Percentiles rank a stretch among this genome's conserved stretches.
phyloP scores from a whole-genome alignment of 2,329 filamentous ascomycete species.

The Aspergillus sp. region DNA sequence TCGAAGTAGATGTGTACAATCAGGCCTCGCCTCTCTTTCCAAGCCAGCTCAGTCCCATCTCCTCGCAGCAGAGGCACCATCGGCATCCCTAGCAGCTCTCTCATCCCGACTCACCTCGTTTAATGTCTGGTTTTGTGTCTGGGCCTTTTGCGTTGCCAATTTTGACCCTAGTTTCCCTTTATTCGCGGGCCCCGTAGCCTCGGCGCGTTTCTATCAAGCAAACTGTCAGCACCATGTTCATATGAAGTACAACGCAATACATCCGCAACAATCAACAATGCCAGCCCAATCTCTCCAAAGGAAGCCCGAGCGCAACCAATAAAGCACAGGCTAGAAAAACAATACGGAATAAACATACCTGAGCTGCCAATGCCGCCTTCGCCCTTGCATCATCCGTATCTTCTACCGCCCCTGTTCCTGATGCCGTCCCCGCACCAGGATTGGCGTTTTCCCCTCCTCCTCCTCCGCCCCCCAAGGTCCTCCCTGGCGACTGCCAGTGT shows the following conservation, averaged over 20 bases:
- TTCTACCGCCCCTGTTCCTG: background rate
- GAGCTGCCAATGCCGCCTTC: constrained; percentile 77
- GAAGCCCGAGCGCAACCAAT: background rate
- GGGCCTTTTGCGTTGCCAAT: constrained; percentile 72
- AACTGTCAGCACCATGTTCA: background rate
- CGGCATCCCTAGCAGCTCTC: constrained; percentile 64
- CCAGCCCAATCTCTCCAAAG: background rate
- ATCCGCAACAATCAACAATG: no score
- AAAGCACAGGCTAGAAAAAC: background rate
- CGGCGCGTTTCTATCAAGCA: constrained; percentile 63
- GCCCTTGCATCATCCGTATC: constrained; percentile 59
- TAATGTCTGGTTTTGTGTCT: constrained; percentile 68
- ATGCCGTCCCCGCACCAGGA: constrained; percentile 7
- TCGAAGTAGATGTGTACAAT: background rate
- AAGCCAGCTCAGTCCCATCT: constrained; percentile 53
- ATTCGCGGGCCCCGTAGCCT: constrained; percentile 44
- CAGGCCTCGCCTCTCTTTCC: background rate
- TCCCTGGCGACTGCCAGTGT: constrained; percentile 45
- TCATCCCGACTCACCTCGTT: constrained; percentile 68
- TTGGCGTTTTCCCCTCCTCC: background rate
- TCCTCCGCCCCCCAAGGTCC: constrained; percentile 63
- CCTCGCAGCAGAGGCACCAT: constrained; percentile 59
- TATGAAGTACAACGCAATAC: background rate
- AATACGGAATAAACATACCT: constrained; percentile 58
- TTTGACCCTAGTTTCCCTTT: constrained; percentile 70